These are phyloP conservation scores for Taphrina deformans DNA, from an alignment of 1,139 yeast species.

Conservation along the genomic window DNA sequence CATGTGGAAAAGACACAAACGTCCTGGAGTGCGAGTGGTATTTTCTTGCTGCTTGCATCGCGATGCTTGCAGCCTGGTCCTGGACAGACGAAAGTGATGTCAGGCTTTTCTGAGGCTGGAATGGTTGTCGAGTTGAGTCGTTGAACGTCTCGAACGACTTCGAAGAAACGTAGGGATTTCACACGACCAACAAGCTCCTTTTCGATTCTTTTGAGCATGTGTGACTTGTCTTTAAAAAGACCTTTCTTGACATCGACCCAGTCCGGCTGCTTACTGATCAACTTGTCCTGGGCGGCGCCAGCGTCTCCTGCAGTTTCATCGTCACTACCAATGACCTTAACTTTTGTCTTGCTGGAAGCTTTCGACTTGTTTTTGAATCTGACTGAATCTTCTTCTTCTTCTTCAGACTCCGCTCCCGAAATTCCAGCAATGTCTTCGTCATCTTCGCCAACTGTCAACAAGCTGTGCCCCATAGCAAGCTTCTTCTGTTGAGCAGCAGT, in stretches of 20 bases:
- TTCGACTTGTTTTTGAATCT: not conserved
- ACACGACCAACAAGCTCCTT: slow-evolving; percentile 12
- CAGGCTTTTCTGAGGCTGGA: not conserved
- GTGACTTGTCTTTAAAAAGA: slow-evolving; percentile 6
- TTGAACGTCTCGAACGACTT: slow-evolving; percentile 16
- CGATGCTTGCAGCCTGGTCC: slow-evolving; percentile 8
- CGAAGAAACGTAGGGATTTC: slow-evolving; percentile 6
- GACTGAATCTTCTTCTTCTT: not conserved
- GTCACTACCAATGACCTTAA: not conserved
- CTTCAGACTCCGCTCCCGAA: not conserved
- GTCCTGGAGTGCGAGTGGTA: slow-evolving; percentile 1
- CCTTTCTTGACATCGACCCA: slow-evolving; percentile 6
- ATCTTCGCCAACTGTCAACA: not conserved
- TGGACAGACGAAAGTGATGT: slow-evolving; percentile 1
- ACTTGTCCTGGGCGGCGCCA: not conserved
- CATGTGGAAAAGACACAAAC: slow-evolving; percentile 30
- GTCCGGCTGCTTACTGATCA: slow-evolving; percentile 10
- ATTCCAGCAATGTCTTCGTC: not conserved
- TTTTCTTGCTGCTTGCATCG: not conserved
- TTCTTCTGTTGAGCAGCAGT: not conserved
- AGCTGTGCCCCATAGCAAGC: not conserved
- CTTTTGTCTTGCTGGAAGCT: not conserved
- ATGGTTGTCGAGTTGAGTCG: slow-evolving; percentile 7
- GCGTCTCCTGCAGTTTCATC: not conserved
- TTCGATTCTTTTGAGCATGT: not conserved